Conservation (phyloP, 2,329 filamentous ascomycete genomes). For the Talaromyces sp. region DNA sequence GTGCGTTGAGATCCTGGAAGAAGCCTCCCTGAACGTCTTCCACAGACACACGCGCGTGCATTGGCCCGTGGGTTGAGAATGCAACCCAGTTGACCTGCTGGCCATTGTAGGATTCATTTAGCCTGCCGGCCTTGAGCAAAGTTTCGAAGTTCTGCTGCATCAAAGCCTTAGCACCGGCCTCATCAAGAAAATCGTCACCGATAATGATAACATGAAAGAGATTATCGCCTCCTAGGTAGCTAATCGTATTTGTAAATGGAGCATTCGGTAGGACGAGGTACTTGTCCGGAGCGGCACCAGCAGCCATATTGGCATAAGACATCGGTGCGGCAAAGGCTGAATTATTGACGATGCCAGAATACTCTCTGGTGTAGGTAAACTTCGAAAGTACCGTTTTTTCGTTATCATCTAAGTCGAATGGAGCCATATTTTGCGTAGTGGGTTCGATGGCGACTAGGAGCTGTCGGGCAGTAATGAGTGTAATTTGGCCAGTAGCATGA, state of each 20-base stretch:
- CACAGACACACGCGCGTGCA: conserved; percentile 31
- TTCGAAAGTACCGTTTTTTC: conserved; percentile 35
- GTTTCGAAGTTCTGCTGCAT: conserved; percentile 21
- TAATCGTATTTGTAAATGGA: conserved; percentile 21
- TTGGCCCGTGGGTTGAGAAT: conserved; percentile 28
- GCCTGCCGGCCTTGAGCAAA: conserved; percentile 14
- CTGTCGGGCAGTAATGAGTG: conserved; percentile 31
- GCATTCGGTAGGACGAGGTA: conserved; percentile 21
- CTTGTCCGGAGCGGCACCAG: conserved; percentile 40
- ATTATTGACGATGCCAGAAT: conserved; percentile 34
- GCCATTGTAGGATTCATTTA: conserved; percentile 11
- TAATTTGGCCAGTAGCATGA: conserved; percentile 25
- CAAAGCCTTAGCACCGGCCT: conserved; percentile 19
- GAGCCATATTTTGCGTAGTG: conserved; percentile 30
- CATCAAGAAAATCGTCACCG: conserved; percentile 20
- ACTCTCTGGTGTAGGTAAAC: conserved; percentile 34
- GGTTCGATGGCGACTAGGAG: conserved; percentile 41
- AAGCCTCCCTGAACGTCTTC: conserved; percentile 34
- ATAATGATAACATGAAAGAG: conserved; percentile 25
- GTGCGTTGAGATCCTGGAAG: conserved; percentile 35
- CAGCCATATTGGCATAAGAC: conserved; percentile 37
- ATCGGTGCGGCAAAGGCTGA: conserved; percentile 26
- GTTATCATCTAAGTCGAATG: conserved; percentile 32
- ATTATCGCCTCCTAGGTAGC: conserved; percentile 23
- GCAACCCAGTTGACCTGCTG: conserved; percentile 23